Base-by-base conservation (phyloP, 352 stramenopile genomes). In the Phytopythium sindhum region DNA sequence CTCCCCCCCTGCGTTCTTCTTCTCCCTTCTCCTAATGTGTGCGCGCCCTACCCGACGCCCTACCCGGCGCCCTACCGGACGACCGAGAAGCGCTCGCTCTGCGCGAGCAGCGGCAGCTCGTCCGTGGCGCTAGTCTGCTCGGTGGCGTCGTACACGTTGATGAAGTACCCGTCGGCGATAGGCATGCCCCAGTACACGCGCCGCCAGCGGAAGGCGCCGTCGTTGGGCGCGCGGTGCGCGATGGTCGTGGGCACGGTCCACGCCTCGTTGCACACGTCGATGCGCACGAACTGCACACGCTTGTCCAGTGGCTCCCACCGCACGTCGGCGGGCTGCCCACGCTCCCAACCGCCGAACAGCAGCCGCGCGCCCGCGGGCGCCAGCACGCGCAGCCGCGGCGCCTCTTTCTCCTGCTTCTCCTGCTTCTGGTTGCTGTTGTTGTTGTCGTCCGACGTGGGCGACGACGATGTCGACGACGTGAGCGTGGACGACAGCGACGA, bases 171-270 rank as follows among this genome's bases (percentile, higher is more conserved):
- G 57, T 90, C 81, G 42, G 74, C 80, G 63, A 93, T 95, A 17
- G 86, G 86, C 83, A 95, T 87, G 60, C 86, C 86, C 86, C 86
- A 95, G 52, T 91, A 89, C 57, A 95, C 86, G 33, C 81, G 80
- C 39, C 76, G 80, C 86, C 86, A 95, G 55, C 82, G 70, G 64
- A 85, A 90, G 23, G 65, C 73, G 61, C 86, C 86, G 50, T 90
- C 75, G 68, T 93, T 92, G 2, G 74, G 69, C 63, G 86, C 84
- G 37, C 77, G 69, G 45, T 80, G 72, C 54, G 84, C 77, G 59
- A 93, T 93, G 31, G 81, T 90, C 21, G 86, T 92, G 19, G 85
- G 84, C 51, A 91, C 85, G 23, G 77, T 78, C 86, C 86, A 95
- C 54, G 76, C 78, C 61, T 89, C 78, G 61, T 95, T 93, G 72